Evolutionary conservation across 768 basidiomycete species (phyloP).

Genomic region (Russula lepida): DNA sequence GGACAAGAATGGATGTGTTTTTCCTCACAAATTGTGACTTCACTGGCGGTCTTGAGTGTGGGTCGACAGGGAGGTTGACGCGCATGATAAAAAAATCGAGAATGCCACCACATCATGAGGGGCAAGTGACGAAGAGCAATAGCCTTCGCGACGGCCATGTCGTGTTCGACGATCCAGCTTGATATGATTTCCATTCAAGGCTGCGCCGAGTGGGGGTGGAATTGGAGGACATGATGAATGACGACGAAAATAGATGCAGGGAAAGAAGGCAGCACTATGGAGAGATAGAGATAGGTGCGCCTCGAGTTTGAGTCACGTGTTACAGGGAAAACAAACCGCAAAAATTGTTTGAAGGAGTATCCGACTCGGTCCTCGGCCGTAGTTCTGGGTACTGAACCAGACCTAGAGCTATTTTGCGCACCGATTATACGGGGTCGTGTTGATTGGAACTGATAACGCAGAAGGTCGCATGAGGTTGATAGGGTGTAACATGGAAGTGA

Average conservation of each 20-base stretch:
- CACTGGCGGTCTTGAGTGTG: conserved; percentile 25
- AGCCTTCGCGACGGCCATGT: not conserved
- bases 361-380: no score
- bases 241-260: not conserved
- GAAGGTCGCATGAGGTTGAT: no score
- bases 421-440: no score
- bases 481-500: no score
- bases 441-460: no score
- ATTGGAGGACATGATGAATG: not conserved
- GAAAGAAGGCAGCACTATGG: not conserved
- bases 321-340: not conserved
- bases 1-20: conserved; percentile 26
- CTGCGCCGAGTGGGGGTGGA: not conserved
- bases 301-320: not conserved
- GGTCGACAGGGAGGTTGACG: not conserved
- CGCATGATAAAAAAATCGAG: not conserved
- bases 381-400: no score
- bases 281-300: no score
- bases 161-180: not conserved
- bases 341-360: no score
- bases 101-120: not conserved
- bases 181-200: not conserved
- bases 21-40: conserved; percentile 26
- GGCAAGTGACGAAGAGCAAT: not conserved
- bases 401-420: no score